Evolutionary conservation across 305 asterid genomes (phyloP), one percentile per base, ranked within the genome.

Genomic region (Lippia alba): DNA sequence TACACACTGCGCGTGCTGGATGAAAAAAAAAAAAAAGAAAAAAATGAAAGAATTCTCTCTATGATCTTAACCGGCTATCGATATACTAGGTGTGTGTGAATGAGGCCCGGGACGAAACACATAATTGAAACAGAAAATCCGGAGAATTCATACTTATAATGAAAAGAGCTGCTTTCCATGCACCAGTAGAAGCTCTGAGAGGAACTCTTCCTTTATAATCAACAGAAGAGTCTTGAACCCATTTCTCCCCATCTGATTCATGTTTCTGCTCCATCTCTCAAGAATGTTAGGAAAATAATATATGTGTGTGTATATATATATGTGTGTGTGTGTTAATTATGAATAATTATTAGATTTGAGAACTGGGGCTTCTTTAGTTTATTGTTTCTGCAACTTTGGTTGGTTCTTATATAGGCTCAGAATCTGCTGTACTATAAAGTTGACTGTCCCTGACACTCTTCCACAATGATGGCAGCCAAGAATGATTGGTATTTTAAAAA

Each of bases 161-260:
- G 80, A 88, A 86, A 74, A 84, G 78, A 16, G 97, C 74, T 33
- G 96, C 97, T 53, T 79, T 88, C 96, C 96, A 91, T 46, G 83
- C 84, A 66, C 97, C 97, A 11, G 96, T 91, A 9, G 95, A 80
- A 76, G 84, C 86, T 73, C 82, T 75, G 4, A 77, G 72, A 49
- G 78, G 82, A 78, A 73, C 16, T 63, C 75, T 68, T 64, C 78
- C 78, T 68, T 73, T 62, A 18, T 62, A 58, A 83, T 91, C 96
- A 46, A 85, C 55, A 3, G 97, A 91, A 81, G 94, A 78, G 59
- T 91, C 97, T 67, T 81, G 78, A 58, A 88, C 97, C 91, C 96
- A 86, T 74, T 83, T 78, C 62, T 79, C 84, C 15, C 64, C 39
- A 53, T 71, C 76, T 15, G 10, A 33, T 49, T 66, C 58, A 3